Base-by-base conservation (phyloP, 2,329 filamentous ascomycete genomes). In the Aspergillus neotritici region DNA sequence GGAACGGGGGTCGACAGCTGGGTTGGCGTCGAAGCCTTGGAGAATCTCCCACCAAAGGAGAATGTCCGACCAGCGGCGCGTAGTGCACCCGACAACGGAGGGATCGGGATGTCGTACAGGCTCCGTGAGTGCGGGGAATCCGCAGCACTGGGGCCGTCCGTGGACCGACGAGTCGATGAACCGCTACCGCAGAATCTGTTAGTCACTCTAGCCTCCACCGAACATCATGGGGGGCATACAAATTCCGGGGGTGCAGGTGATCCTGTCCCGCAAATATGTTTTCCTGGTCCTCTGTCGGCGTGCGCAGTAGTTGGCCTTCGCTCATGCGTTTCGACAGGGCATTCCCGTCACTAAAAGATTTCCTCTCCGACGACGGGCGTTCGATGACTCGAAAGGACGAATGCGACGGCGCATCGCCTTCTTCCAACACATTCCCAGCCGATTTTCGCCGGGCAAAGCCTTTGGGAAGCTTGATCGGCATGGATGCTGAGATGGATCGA, bases 391-490 rank as follows among this genome's bases (percentile, higher is more conserved):
- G 67, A 56, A 79, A 79, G n/a, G 75, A 76, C 15, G 72, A 60
- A 39, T 66, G 64, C 11, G 58, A 57, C 25, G 65, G 57, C 17
- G 63, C 61, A 44, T 65, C 65, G 32, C 65, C 57, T 40, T 75
- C 70, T 25, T 78, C 76, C 48, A 78, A 61, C 40, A 66, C 69
- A 64, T 77, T 76, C 37, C 72, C 75, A 47, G 74, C 74, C 46
- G 75, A 78, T 62, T 77, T 77, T 53, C 76, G 72, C 55, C 75
- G 70, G 51, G 64, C 62, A 56, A 78, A 77, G 46, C 67, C 64
- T 57, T 76, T 78, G 40, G 75, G 72, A 37, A 76, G 63, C 61
- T 78, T 77, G 60, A 76, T 77, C 56, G 75, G 75, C 74, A 78
- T 78, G 43, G 48, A 46, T 37, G 38, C 43, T 39, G 29, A 48